Evolutionary conservation across 768 basidiomycete species (phyloP), one percentile per base, ranked within the genome.

Genomic region (Paxillus involutus): DNA sequence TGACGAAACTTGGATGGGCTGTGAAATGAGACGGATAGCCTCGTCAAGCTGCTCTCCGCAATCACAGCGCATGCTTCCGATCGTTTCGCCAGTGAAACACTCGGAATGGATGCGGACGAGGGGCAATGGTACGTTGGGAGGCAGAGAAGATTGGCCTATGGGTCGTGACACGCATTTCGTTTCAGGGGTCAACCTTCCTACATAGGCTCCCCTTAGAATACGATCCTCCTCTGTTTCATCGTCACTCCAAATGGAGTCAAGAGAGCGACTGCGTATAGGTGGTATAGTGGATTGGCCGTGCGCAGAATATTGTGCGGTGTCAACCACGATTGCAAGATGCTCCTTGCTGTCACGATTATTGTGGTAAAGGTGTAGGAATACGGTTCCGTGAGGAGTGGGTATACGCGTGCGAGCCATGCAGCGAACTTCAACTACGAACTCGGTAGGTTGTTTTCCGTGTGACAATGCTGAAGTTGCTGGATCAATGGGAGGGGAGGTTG

Each of bases 41-140:
- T 98, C 96, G 72, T 98, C 95, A 4, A 99, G 80, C 70, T 99
- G 97, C 72, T 98, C 95, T 13, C 97, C 97, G 66, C 97, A 99
- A 70, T 99, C 97, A 67, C 97, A 99, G 32, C 97, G 88, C 90
- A 97, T 94, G 77, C 94, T 86, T 26, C 97, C 97, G 54, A 98
- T 84, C 8, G 95, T 98, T 72, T 98, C 97, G 29, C 97, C 97
- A 0, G 97, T 99, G 74, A 94, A 98, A 70, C 97, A 99, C 70
- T 99, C 97, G 29, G 94, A 97, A 72, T 99, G 97, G 47, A 99
- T 93, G 37, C 97, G 86, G 42, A 99, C 85, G 48, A 98, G 82
- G 0, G 97, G 94, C 0, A 86, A 72, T 1, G 89, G 89, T 35
- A 86, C 67, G 52, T 76, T 61, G 21, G 51, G 11, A 10, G 49